Evolutionary conservation across 2,329 filamentous ascomycete species (phyloP), one percentile per base, ranked within the genome.

Genomic region (Sclerotinia sclerotiorum): DNA sequence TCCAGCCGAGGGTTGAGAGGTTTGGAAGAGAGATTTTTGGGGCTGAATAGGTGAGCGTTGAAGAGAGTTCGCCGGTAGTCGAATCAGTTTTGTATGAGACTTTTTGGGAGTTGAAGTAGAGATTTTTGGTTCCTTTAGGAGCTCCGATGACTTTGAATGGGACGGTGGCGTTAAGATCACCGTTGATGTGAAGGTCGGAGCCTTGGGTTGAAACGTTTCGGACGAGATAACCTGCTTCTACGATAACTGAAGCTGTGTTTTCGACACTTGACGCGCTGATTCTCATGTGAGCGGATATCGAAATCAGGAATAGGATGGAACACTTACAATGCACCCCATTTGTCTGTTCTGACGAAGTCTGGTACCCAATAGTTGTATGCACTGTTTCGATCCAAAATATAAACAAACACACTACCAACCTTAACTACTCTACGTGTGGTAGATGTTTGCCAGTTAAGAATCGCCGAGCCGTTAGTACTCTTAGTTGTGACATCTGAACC

Each of bases 301-400:
- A 10, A 27, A 48, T 0, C 24, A 10, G 24, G 10, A 13, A 2
- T 35, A 13, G 11, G 39, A 7, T 39, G 1, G 8, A 42, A 58
- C 4, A 73, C 76, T 75, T 72, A 76, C 75, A 74, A 78, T 67
- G 73, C 71, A 57, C 74, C 73, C 78, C 68, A 80, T 73, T 73
- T 68, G 51, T 79, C 73, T 64, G 75, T 77, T 2, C 78, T 79
- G 0, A 81, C 82, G 2, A 87, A 75, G 62, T 89, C 84, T 2
- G 88, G 80, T 0, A 87, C 84, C 88, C 88, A 92, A 78, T 89
- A 90, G 70, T 88, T 85, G 78, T 91, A 91, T 0, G 88, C 89
- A 17, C 84, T 80, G 70, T 89, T 87, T 55, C 88, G 85, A 72
- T 90, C 88, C 84, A 73, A 32, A 49, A 70, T 72, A 56, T 77